These are phyloP conservation scores for Polygonum maritimum DNA, from an alignment of 148 eudicot genomes.

Conservation along the genomic window DNA sequence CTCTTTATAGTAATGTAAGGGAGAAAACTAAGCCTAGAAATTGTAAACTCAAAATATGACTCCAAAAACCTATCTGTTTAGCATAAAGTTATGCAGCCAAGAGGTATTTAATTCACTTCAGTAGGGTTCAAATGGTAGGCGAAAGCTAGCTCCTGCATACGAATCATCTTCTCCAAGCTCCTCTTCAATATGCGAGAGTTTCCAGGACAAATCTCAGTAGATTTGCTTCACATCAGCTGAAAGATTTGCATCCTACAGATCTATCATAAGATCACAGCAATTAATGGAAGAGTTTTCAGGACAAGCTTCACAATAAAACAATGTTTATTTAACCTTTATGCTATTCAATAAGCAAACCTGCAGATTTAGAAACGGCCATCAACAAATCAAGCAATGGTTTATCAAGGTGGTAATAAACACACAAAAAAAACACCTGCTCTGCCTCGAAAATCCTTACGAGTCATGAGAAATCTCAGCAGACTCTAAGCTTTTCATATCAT, in stretches of 20 bases:
- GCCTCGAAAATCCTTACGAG: too few relatives aligned
- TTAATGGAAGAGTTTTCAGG: not conserved
- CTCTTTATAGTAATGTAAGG: too few relatives aligned
- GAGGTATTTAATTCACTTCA: not conserved
- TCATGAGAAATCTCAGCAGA: too few relatives aligned
- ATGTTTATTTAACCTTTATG: not conserved
- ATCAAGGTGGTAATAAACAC: not conserved
- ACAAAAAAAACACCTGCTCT: too few relatives aligned
- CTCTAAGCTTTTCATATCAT: slow-evolving; percentile 13
- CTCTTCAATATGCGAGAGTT: slow-evolving; percentile 5
- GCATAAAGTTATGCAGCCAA: too few relatives aligned
- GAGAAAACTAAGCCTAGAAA: too few relatives aligned
- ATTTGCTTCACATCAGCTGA: not conserved
- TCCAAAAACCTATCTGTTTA: too few relatives aligned
- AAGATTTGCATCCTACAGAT: not conserved
- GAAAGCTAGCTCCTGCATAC: not conserved
- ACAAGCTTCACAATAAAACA: not conserved
- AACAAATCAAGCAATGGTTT: slow-evolving; percentile 42
- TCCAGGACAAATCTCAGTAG: too few relatives aligned
- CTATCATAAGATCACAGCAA: not conserved
- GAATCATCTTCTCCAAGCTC: not conserved
- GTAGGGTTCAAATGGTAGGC: not conserved
- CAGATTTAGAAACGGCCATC: not conserved
- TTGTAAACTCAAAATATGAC: too few relatives aligned
- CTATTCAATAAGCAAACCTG: not conserved